Evolutionary conservation across 768 basidiomycete species (phyloP).

Genomic region (Crassisporium funariophilum): DNA sequence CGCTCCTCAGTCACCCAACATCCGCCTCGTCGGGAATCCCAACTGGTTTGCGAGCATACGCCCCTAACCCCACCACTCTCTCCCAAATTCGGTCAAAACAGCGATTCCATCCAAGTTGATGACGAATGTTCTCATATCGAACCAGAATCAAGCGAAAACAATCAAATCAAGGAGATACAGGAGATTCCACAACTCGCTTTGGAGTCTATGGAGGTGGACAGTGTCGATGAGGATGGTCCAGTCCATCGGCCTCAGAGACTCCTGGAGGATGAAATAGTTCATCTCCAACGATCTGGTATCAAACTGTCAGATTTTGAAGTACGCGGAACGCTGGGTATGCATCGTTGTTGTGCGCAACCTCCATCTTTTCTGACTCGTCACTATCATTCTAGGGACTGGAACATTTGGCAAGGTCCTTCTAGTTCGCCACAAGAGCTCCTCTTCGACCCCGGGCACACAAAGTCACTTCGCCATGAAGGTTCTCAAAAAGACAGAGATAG

Average conservation of each 20-base stretch:
- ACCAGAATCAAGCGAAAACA: slow-evolving; percentile 3
- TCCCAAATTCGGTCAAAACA: slow-evolving; percentile 39
- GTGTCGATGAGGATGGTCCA: slow-evolving; percentile 16
- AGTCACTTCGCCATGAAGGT: slow-evolving; percentile 88
- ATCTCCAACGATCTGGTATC: slow-evolving; percentile 59
- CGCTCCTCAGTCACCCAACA: slow-evolving; percentile 26
- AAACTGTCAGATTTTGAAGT: slow-evolving; percentile 81
- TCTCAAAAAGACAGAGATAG: slow-evolving; percentile 82
- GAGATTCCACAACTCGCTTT: slow-evolving; percentile 10
- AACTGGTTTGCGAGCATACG: slow-evolving; percentile 50
- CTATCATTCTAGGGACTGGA: slow-evolving; percentile 70
- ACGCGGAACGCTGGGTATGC: slow-evolving; percentile 72
- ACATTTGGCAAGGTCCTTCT: slow-evolving; percentile 95
- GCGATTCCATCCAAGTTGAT: slow-evolving; percentile 10
- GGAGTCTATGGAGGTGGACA: slow-evolving; percentile 25
- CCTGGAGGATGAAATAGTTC: slow-evolving; percentile 72
- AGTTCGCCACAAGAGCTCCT: slow-evolving; percentile 68
- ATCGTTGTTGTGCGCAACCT: slow-evolving; percentile 8
- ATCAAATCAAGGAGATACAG: slow-evolving; percentile 8
- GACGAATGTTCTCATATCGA: slow-evolving; percentile 15
- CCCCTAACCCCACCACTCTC: slow-evolving; percentile 75
- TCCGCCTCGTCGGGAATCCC: slow-evolving; percentile 34
- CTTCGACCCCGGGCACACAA: slow-evolving; percentile 48
- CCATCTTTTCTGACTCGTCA: slow-evolving; percentile 4
- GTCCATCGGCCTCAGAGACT: slow-evolving; percentile 50